phyloP scores from a whole-genome alignment of 2,329 filamentous ascomycete species.

The Ceratocystiopsis sp. region DNA sequence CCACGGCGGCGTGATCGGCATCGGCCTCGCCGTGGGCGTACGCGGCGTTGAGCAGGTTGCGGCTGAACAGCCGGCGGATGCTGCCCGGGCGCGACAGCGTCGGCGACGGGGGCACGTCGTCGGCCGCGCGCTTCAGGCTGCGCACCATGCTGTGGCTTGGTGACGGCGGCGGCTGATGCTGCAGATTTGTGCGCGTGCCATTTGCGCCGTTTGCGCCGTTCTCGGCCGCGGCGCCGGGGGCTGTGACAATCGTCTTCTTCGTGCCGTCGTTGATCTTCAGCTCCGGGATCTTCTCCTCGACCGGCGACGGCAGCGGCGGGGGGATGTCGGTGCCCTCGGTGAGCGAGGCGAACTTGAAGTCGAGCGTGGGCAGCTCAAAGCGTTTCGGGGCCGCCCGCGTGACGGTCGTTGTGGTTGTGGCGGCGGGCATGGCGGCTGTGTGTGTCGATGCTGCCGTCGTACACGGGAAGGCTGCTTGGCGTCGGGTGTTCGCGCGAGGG shows the following conservation, averaged over 20 bases:
- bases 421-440: slow-evolving; percentile 10
- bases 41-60: slow-evolving; percentile 34
- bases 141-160: slow-evolving; percentile 14
- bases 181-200: neutral
- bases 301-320: slow-evolving; percentile 37
- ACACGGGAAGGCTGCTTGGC: no score
- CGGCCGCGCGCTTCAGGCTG: slow-evolving; percentile 28
- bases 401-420: slow-evolving; percentile 9
- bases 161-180: neutral
- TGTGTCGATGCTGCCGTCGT: no score
- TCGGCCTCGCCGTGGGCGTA: slow-evolving; percentile 31
- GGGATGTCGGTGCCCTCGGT: slow-evolving; percentile 46
- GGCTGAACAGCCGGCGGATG: slow-evolving; percentile 40
- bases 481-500: no score
- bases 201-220: slow-evolving; percentile 6
- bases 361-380: slow-evolving; percentile 40
- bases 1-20: slow-evolving; percentile 11
- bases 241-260: slow-evolving; percentile 7
- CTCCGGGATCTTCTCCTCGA: slow-evolving; percentile 26
- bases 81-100: slow-evolving; percentile 34
- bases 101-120: slow-evolving; percentile 35
- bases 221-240: neutral
- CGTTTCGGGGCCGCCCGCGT: slow-evolving; percentile 11
- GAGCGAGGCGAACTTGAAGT: slow-evolving; percentile 41
- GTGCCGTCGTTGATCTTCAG: slow-evolving; percentile 5